A percentile compares a stretch with the other conserved stretches of the same genome.
phyloP scores from a whole-genome alignment of 257 asterid species.

The Forsythia suspensa region DNA sequence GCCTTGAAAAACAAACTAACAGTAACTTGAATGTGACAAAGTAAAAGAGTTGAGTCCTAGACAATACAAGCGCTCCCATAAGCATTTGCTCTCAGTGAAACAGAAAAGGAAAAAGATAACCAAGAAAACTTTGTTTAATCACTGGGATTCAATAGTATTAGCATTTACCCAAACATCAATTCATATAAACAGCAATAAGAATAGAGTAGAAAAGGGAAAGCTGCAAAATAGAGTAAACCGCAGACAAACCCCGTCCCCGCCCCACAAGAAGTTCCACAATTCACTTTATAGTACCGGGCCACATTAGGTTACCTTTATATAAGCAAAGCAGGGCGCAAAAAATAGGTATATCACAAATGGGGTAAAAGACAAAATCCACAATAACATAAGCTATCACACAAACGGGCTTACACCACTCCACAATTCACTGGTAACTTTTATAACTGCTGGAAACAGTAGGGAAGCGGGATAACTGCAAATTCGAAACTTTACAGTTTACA shows the following conservation, averaged over 20 bases:
- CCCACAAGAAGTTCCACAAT: too few species aligned
- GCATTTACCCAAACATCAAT: neutral
- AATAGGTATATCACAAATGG: too few species aligned
- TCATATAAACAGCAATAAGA: too few species aligned
- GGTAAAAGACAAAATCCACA: neutral
- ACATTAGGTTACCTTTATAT: too few species aligned
- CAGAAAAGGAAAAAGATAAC: neutral
- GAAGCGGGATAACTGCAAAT: neutral
- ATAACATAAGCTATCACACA: neutral
- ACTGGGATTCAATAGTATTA: neutral
- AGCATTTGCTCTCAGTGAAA: neutral
- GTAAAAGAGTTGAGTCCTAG: too few species aligned
- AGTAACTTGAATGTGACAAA: too few species aligned
- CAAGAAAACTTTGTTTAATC: too few species aligned
- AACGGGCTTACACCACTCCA: neutral
- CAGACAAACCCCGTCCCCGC: too few species aligned
- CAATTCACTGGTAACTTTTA: neutral
- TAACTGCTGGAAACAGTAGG: neutral
- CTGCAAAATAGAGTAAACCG: neutral
- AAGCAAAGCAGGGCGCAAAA: too few species aligned
- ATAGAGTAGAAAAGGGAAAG: neutral
- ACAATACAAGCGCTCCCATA: neutral
- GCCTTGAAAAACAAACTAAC: too few species aligned
- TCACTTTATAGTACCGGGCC: too few species aligned
- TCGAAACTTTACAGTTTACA: neutral